These are phyloP conservation scores for Cytospora leucostoma DNA, from an alignment of 2,329 filamentous ascomycete genomes.

Conservation along the genomic window DNA sequence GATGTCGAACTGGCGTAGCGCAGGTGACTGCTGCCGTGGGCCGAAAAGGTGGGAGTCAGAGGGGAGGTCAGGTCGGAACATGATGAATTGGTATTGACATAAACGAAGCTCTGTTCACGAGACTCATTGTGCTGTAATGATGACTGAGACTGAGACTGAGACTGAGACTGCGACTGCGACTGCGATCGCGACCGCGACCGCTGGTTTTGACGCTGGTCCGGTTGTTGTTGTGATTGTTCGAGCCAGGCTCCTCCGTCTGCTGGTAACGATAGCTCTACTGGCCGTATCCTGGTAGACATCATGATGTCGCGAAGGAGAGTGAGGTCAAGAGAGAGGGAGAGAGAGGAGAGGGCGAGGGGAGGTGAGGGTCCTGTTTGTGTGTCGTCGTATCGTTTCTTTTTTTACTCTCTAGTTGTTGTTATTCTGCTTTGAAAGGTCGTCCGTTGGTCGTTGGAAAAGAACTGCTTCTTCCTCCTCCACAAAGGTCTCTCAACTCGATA, in stretches of 20 bases:
- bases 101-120: constrained; percentile 27
- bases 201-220: constrained; percentile 2
- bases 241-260: constrained; percentile 15
- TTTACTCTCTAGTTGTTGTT: not conserved
- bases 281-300: constrained; percentile 19
- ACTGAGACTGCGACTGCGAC: not conserved
- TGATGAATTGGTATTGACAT: constrained; percentile 55
- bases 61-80: constrained; percentile 70
- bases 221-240: constrained; percentile 5
- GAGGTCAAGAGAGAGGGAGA: not conserved
- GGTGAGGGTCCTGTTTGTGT: not conserved
- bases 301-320: not conserved
- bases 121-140: constrained; percentile 3
- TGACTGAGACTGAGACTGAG: not conserved
- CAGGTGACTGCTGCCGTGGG: constrained; percentile 51
- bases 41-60: constrained; percentile 68
- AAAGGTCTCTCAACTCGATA: not conserved
- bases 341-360: not conserved
- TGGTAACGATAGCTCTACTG: constrained; percentile 15
- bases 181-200: not conserved
- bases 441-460: not conserved
- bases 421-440: not conserved
- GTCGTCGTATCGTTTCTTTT: not conserved
- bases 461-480: not conserved
- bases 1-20: constrained; percentile 72